Evolutionary conservation across 139 green algal species (phyloP), one percentile per base, ranked within the genome.

Genomic region (Chlamydomonas incerta): DNA sequence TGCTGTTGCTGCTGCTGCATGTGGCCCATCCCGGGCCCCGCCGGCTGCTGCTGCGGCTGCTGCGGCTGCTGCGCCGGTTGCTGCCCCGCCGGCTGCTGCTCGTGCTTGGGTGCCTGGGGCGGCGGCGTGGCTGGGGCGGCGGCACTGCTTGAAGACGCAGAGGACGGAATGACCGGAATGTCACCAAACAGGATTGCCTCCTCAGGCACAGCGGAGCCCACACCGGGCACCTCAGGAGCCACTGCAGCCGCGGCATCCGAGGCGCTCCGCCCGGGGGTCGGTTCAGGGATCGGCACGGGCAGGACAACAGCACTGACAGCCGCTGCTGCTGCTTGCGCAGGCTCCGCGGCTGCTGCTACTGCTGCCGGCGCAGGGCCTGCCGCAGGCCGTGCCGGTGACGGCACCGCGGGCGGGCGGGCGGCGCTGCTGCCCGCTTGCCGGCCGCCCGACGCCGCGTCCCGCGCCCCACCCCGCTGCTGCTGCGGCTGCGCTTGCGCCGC

Each of bases 161-260:
- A 63, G 1, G 74, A 20, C 1, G 65, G 70, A 6, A 79, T 82
- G 14, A 88, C 84, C 5, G 68, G 74, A 28, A 88, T 82, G 29
- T 82, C 84, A 4, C 87, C 80, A 55, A 87, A 87, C 29, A 79
- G 68, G 8, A 85, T 87, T 46, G 87, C 87, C 31, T 71, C 70
- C 52, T 86, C 46, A 1, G 81, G 87, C 24, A 75, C 71, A 13
- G 28, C 41, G 21, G 81, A 41, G n/a, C n/a, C n/a, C 6, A 79
- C 5, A 11, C 23, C 72, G 33, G 74, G 58, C 34, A 65, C 67
- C 24, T 18, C 41, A 5, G 41, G 41, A 50, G 41, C 41, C 41
- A n/a, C n/a, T n/a, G n/a, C n/a, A n/a, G n/a, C n/a, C n/a, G n/a
- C n/a, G n/a, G n/a, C n/a, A n/a, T n/a, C n/a, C n/a, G n/a, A n/a